Conservation (phyloP, 1,284 basidiomycete genomes). For the Cryptococcus sp. region DNA sequence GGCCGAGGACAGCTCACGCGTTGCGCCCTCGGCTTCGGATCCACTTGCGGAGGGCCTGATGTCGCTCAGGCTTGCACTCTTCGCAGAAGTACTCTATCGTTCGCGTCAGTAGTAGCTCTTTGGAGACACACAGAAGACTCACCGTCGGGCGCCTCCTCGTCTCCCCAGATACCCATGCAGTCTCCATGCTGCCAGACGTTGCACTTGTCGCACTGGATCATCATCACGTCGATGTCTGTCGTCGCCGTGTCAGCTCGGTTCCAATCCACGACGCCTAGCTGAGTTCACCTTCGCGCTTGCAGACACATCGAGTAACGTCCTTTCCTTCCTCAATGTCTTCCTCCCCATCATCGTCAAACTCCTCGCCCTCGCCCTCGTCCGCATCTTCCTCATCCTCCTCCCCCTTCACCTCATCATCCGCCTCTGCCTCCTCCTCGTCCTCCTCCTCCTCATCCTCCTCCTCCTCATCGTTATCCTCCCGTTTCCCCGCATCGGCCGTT, state of each 20-base stretch:
- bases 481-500: conserved; percentile 4
- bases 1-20: conserved; percentile 27
- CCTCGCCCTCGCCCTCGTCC: conserved; percentile 49
- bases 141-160: conserved; percentile 74
- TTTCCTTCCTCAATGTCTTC: conserved; percentile 61
- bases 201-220: conserved; percentile 97
- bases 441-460: conserved; percentile 12
- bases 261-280: conserved; percentile 13
- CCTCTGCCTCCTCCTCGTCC: conserved; percentile 16
- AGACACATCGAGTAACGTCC: conserved; percentile 89
- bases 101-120: neutral
- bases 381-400: conserved; percentile 53
- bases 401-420: conserved; percentile 25
- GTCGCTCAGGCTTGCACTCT: conserved; percentile 82
- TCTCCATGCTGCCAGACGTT: conserved; percentile 97
- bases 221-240: conserved; percentile 72
- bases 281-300: conserved; percentile 74
- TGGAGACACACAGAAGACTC: conserved; percentile 50
- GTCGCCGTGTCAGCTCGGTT: conserved; percentile 9
- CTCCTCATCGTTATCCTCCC: conserved; percentile 6
- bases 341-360: conserved; percentile 32
- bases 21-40: conserved; percentile 40
- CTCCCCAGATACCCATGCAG: conserved; percentile 89
- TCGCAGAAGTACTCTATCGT: conserved; percentile 75
- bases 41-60: conserved; percentile 71